These are phyloP conservation scores for Curvularia hawaiiensis DNA, from an alignment of 2,329 filamentous ascomycete genomes.

Conservation along the genomic window DNA sequence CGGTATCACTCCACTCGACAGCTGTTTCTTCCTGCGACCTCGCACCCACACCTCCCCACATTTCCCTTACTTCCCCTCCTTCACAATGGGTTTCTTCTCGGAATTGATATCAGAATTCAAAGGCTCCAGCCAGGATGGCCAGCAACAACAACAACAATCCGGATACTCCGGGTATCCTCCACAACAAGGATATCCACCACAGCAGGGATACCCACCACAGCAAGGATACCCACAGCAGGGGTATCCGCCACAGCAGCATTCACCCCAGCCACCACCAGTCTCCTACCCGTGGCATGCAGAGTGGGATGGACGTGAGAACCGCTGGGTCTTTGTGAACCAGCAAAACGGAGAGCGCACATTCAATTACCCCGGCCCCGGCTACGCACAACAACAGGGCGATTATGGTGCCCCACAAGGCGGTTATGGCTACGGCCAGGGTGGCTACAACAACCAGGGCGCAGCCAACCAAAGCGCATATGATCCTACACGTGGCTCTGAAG, in stretches of 20 bases:
- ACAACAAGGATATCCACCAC: not conserved
- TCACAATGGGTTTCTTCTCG: constrained; percentile 29
- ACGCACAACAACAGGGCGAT: constrained; percentile 27
- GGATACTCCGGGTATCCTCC: constrained; percentile 2
- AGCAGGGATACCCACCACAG: constrained; percentile 8
- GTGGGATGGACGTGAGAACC: constrained; percentile 29
- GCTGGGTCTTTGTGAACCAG: constrained; percentile 37
- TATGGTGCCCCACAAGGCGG: constrained; percentile 21
- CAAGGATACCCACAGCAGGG: constrained; percentile 13
- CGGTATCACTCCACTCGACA: not conserved
- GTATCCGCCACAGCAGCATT: constrained; percentile 15
- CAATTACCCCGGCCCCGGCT: constrained; percentile 30
- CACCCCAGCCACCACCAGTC: constrained; percentile 31
- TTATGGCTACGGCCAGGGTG: constrained; percentile 20
- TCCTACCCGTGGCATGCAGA: constrained; percentile 33
- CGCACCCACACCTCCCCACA: not conserved
- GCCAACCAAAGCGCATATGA: constrained; percentile 26
- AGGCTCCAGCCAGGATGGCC: constrained; percentile 5
- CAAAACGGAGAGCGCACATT: constrained; percentile 32
- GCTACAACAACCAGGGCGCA: constrained; percentile 23
- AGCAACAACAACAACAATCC: constrained; percentile 11
- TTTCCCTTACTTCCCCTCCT: not conserved
- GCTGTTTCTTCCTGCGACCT: not conserved
- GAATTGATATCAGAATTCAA: constrained; percentile 27
- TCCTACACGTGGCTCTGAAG: constrained; percentile 21